Percentiles rank a stretch among this genome's conserved stretches.
Evolutionary conservation across 2,329 filamentous ascomycete species (phyloP).

Genomic region (Fusarium sp.): DNA sequence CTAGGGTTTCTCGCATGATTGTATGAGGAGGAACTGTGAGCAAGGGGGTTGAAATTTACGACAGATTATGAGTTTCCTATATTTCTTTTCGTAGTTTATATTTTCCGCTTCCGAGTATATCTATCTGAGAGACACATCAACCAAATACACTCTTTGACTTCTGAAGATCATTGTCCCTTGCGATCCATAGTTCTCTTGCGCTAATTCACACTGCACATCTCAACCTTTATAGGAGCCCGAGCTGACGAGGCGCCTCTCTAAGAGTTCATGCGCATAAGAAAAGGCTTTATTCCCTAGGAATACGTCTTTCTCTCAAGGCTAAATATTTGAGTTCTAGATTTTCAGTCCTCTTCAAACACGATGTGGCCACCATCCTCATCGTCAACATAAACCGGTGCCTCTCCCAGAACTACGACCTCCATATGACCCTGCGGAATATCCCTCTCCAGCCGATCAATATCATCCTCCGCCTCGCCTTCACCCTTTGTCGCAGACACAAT

Average conservation of each 20-base stretch:
- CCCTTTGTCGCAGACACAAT: not conserved
- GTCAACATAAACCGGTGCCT: not conserved
- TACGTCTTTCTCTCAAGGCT: not conserved
- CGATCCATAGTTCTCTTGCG: not conserved
- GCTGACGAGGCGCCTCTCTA: no score
- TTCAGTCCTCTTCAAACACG: not conserved
- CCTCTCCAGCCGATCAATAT: not conserved
- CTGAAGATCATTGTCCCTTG: not conserved
- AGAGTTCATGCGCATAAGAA: no score
- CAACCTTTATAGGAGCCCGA: no score
- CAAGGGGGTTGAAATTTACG: not conserved
- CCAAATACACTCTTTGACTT: not conserved
- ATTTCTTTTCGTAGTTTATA: not conserved
- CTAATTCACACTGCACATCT: no score
- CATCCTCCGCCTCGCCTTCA: not conserved
- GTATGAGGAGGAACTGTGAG: not conserved
- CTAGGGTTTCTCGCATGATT: slow-evolving; percentile 37
- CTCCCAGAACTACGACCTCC: not conserved
- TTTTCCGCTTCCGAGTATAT: not conserved
- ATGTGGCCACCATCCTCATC: not conserved
- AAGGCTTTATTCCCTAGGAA: not conserved
- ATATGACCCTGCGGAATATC: not conserved
- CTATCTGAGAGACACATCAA: not conserved
- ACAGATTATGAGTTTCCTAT: not conserved
- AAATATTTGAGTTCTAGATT: not conserved